Conservation (phyloP, 805 yeast species). For the Sugiyamaella marilandica region DNA sequence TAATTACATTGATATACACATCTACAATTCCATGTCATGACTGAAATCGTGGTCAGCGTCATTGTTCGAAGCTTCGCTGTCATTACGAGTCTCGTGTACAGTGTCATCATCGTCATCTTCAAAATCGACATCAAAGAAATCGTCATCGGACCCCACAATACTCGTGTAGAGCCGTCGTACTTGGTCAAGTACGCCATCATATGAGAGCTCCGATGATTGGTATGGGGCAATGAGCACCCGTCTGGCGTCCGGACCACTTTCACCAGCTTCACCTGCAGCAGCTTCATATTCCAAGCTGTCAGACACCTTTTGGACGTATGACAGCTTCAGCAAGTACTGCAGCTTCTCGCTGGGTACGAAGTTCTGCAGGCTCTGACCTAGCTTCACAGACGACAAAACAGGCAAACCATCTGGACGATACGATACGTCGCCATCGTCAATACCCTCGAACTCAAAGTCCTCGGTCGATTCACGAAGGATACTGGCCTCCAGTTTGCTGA, state of each 20-base stretch:
- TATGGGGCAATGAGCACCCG: conserved; percentile 9
- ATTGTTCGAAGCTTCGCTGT: conserved; percentile 11
- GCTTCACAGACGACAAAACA: conserved; percentile 69
- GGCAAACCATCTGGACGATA: conserved; percentile 58
- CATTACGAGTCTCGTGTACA: conserved; percentile 1
- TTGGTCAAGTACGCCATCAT: conserved; percentile 84
- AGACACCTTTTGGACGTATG: conserved; percentile 48
- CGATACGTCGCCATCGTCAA: conserved; percentile 52
- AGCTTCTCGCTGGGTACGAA: conserved; percentile 77
- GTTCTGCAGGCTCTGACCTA: conserved; percentile 80
- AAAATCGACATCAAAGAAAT: conserved; percentile 92
- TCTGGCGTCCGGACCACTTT: conserved; percentile 3
- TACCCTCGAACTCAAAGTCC: conserved; percentile 50
- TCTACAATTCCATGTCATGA: conserved; percentile 27
- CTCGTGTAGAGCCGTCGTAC: conserved; percentile 67
- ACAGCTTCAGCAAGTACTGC: conserved; percentile 55
- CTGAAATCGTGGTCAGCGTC: conserved; percentile 24
- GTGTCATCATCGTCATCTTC: conserved; percentile 79
- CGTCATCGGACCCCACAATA: conserved; percentile 91
- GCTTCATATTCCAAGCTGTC: conserved; percentile 6
- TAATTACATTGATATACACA: conserved; percentile 1
- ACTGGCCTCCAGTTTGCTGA: conserved; percentile 71
- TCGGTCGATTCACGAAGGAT: conserved; percentile 74
- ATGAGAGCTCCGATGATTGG: conserved; percentile 58
- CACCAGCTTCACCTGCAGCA: conserved; percentile 10